Evolutionary conservation across 371 early-diverging fungal species (phyloP), one percentile per base, ranked within the genome.

Genomic region (Rhizopus arrhizus): DNA sequence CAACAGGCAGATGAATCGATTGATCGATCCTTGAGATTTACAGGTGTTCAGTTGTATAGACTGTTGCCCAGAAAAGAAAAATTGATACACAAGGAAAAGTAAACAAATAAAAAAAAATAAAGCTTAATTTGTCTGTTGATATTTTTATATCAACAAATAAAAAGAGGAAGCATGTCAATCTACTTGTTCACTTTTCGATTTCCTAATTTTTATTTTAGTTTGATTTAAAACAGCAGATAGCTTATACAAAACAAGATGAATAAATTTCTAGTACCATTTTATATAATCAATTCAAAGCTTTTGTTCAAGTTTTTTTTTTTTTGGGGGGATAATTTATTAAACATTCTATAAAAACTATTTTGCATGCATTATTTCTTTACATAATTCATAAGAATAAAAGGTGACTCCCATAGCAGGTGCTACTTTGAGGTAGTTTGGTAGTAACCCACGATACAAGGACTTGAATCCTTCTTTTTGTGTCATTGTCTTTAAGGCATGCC

Each of bases 361-460:
- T 32, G 64, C 68, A 49, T 60, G 52, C 70, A 86, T 64, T 15
- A 77, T 32, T 43, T 85, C 83, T 65, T 88, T 88, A 66, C 85
- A 83, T 59, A 83, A 75, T 66, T 93, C 94, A 60, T 93, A 93
- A 28, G 89, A 88, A 60, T 89, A 86, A 77, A 93, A 93, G 48
- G 90, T 90, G 54, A 93, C 91, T 49, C 91, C 89, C 55, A 91
- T 93, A 8, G 93, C 94, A 47, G 94, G 94, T 0, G 91, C 94
- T 1, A 93, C 86, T 68, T 82, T 93, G 78, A 93, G 76, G 65
- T 93, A 91, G 63, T 93, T 93, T 29, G 91, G 90, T 41, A 87
- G 74, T 66, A 91, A 74, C 38, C 94, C 94, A 57, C 85, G 84
- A 53, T 81, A 81, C 28, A 81, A 60, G 13, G 73, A 73, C 13